Conservation (phyloP, 495 filamentous ascomycete genomes). For the Beverwykella pulmonaria region DNA sequence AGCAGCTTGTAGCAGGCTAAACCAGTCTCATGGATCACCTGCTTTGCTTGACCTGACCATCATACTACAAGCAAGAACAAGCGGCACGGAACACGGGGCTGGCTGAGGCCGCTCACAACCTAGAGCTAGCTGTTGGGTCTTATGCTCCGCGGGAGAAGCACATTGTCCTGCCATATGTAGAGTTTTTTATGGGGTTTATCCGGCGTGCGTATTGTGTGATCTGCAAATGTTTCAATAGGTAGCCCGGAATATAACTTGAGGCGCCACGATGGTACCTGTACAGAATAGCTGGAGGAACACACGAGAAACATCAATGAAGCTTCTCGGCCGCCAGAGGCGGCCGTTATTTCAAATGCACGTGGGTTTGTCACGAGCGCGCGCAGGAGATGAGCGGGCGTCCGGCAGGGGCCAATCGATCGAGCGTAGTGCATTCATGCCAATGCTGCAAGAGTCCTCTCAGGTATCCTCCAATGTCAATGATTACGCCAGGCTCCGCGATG, state of each 20-base stretch:
- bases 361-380: background rate
- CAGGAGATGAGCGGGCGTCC: background rate
- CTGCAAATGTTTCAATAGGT: background rate
- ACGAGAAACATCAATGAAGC: constrained; percentile 5
- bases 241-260: background rate
- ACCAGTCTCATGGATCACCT: background rate
- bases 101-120: background rate
- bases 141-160: background rate
- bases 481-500: background rate
- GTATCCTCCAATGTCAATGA: background rate
- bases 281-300: background rate
- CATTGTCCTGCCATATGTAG: background rate
- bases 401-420: background rate
- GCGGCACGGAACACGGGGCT: background rate
- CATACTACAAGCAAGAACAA: background rate
- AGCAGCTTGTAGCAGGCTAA: background rate
- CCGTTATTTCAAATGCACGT: background rate
- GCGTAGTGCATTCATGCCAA: background rate
- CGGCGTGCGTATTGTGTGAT: background rate
- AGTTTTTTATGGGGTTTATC: background rate
- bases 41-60: background rate
- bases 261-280: background rate
- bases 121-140: background rate
- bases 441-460: background rate
- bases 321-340: constrained; percentile 2